Evolutionary conservation across 1,284 basidiomycete species (phyloP).

Genomic region (Kwoniella shivajii): DNA sequence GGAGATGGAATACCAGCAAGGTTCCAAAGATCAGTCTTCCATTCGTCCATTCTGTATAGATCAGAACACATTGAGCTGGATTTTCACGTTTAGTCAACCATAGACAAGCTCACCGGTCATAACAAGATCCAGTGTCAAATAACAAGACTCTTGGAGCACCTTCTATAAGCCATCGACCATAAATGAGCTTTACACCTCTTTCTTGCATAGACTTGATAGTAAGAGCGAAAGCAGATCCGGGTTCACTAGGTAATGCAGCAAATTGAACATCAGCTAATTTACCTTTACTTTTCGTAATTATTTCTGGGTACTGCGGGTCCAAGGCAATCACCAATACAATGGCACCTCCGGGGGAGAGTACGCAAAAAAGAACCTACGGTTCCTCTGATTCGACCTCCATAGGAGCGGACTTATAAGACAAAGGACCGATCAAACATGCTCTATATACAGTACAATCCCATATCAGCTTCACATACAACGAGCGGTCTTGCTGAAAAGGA

Average conservation of each 20-base stretch:
- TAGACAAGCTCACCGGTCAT: conserved; percentile 57
- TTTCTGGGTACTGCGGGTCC: too few species aligned
- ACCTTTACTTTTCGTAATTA: too few species aligned
- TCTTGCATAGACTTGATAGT: conserved; percentile 76
- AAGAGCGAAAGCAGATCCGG: conserved; percentile 63
- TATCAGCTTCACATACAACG: neutral
- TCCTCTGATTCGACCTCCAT: conserved; percentile 97
- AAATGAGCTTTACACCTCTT: conserved; percentile 89
- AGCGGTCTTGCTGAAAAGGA: too few species aligned
- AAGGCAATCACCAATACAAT: too few species aligned
- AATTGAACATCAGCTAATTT: too few species aligned
- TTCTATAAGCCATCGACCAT: conserved; percentile 97
- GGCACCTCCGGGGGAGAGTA: too few species aligned
- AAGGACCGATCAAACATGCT: conserved; percentile 75
- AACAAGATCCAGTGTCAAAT: conserved; percentile 90
- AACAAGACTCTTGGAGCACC: conserved; percentile 90
- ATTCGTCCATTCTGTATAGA: conserved; percentile 79
- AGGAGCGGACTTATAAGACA: conserved; percentile 95
- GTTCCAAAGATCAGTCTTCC: conserved; percentile 98
- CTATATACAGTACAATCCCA: conserved; percentile 15
- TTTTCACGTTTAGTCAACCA: neutral
- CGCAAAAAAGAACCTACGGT: conserved; percentile 58
- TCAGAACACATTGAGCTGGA: neutral
- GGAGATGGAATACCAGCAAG: conserved; percentile 95
- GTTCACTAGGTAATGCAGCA: conserved; percentile 42